Evolutionary conservation across 495 filamentous ascomycete species (phyloP).

Genomic region (Xanthoparmelia taractica): DNA sequence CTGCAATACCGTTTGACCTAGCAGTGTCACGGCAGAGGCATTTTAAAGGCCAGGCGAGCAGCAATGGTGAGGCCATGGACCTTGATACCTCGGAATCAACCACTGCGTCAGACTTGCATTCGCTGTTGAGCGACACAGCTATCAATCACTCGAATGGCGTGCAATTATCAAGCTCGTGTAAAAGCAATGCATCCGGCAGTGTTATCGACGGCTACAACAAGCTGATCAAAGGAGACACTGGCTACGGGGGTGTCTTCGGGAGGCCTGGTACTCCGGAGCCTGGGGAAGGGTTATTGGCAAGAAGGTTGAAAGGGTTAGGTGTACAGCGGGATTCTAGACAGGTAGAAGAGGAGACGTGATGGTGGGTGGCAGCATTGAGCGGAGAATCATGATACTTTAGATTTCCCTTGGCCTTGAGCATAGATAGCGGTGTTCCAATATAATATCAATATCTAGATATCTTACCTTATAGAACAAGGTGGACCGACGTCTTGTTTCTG

Average conservation of each 20-base stretch:
- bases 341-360: neutral
- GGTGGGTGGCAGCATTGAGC: neutral
- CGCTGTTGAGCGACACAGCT: slow-evolving; percentile 22
- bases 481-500: neutral
- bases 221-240: slow-evolving; percentile 57
- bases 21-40: slow-evolving; percentile 3
- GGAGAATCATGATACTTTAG: neutral
- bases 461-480: too few relatives aligned
- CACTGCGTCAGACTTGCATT: slow-evolving; percentile 24
- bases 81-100: slow-evolving; percentile 17
- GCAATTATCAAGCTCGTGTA: slow-evolving; percentile 21
- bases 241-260: slow-evolving; percentile 55
- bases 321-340: slow-evolving; percentile 27
- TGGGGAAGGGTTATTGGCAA: slow-evolving; percentile 49
- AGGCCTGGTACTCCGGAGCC: slow-evolving; percentile 35
- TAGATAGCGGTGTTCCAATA: neutral
- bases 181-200: slow-evolving; percentile 14
- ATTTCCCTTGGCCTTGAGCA: neutral
- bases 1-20: slow-evolving; percentile 21
- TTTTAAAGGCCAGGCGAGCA: neutral
- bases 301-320: slow-evolving; percentile 44
- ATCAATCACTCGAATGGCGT: slow-evolving; percentile 27
- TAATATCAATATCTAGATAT: neutral
- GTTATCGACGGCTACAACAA: slow-evolving; percentile 50
- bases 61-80: slow-evolving; percentile 14